A percentile compares a stretch with the other conserved stretches of the same genome.
phyloP scores from a whole-genome alignment of 2,329 filamentous ascomycete genomes.

The Exophiala phaeomuriformis region DNA sequence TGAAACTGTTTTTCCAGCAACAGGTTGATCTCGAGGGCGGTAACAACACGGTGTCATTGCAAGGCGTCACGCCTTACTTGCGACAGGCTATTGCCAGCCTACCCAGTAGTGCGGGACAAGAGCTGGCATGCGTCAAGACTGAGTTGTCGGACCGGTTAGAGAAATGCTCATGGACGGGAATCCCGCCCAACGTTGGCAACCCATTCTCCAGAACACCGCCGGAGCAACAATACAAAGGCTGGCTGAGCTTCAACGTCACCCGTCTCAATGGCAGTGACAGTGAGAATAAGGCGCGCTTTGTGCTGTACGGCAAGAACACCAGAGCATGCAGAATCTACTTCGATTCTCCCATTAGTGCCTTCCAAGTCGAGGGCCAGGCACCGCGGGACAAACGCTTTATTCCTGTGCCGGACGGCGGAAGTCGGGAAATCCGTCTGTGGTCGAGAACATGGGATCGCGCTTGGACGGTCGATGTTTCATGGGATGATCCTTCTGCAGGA shows the following conservation, averaged over 20 bases:
- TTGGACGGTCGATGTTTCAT: slow-evolving; percentile 69
- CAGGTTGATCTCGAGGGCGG: slow-evolving; percentile 67
- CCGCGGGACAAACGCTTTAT: slow-evolving; percentile 59
- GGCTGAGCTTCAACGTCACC: slow-evolving; percentile 61
- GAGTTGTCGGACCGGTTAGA: slow-evolving; percentile 37
- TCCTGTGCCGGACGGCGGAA: slow-evolving; percentile 54
- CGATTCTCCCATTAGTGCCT: slow-evolving; percentile 56
- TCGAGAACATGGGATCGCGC: slow-evolving; percentile 68
- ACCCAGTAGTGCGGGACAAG: slow-evolving; percentile 61
- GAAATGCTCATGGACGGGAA: slow-evolving; percentile 65
- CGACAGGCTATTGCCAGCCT: slow-evolving; percentile 59
- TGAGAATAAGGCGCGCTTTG: slow-evolving; percentile 52
- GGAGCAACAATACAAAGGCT: slow-evolving; percentile 45
- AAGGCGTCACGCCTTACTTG: slow-evolving; percentile 61
- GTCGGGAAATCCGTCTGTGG: slow-evolving; percentile 69
- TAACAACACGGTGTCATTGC: slow-evolving; percentile 61
- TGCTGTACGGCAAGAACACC: slow-evolving; percentile 65
- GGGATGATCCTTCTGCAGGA: slow-evolving; percentile 38
- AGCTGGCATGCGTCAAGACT: slow-evolving; percentile 45
- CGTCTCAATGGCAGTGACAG: slow-evolving; percentile 35
- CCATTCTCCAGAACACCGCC: slow-evolving; percentile 18
- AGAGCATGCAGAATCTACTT: slow-evolving; percentile 70
- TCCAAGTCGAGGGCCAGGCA: slow-evolving; percentile 56
- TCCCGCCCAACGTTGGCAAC: slow-evolving; percentile 56
- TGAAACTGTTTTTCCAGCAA: slow-evolving; percentile 86